Percentiles rank a stretch among this genome's conserved stretches.
phyloP scores from a whole-genome alignment of 176 grass and related monocot species.

The Avena sativa region DNA sequence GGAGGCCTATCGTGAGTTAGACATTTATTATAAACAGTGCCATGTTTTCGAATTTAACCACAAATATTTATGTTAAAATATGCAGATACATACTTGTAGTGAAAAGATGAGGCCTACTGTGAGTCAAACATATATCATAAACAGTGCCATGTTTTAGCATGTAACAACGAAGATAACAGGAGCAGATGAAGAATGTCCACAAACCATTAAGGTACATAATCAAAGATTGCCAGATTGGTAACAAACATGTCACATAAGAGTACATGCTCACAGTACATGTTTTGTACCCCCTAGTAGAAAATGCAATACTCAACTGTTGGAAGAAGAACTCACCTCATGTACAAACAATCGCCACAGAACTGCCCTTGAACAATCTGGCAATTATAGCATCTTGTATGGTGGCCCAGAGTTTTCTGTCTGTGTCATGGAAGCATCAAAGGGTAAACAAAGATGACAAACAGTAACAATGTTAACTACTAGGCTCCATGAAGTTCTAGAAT shows the following conservation, averaged over 20 bases:
- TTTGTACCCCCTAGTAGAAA: neutral
- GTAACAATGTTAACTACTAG: neutral
- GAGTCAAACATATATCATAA: conserved; percentile 4
- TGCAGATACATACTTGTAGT: neutral
- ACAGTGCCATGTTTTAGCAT: conserved; percentile 5
- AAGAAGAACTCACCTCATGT: conserved; percentile 66
- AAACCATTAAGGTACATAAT: conserved; percentile 4
- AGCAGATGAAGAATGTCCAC: neutral
- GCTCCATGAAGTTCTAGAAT: neutral
- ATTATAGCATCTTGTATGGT: conserved; percentile 72
- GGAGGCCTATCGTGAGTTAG: no score
- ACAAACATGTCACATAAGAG: conserved; percentile 3
- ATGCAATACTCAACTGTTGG: neutral
- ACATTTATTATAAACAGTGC: neutral
- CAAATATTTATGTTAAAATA: neutral
- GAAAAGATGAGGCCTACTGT: neutral
- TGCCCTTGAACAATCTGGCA: conserved; percentile 89
- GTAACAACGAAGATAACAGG: neutral
- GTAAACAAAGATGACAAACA: neutral
- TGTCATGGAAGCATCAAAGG: conserved; percentile 31
- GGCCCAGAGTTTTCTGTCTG: conserved; percentile 92
- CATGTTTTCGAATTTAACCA: conserved; percentile 4
- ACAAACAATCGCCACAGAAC: conserved; percentile 97
- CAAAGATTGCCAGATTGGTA: neutral
- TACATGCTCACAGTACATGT: neutral